Evolutionary conservation across 169 alveolate genomes (phyloP), one percentile per base, ranked within the genome.

Genomic region (Plasmodium yoelii): DNA sequence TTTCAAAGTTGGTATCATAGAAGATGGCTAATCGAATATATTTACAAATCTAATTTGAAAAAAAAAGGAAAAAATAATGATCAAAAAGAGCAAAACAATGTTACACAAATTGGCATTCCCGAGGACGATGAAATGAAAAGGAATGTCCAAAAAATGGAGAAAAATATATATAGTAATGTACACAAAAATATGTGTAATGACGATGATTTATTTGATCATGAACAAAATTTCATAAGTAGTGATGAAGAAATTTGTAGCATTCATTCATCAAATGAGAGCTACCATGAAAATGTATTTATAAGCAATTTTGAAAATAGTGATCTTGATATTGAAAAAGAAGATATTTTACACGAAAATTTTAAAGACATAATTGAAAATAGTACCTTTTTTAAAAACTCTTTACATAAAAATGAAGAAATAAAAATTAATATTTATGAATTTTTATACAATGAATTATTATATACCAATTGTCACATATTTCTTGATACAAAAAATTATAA

Each of bases 1-100:
- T 84, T 84, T 39, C 91, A 84, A 56, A 84, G 91, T 42, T 84
- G 91, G 91, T 84, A 68, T 59, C 91, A 84, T 68, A 71, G 91
- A 47, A 84, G 91, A 61, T 84, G 91, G 91, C 68, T 84, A 5
- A 47, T 84, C 9, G 91, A 84, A 53, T 84, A 84, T 68, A 84
- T 84, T 42, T 84, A 34, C 26, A 67, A 69, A 69, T 2, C 24
- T 46, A 71, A 60, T 49, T n/a, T 13, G 18, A 57, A 53, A 39
- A 47, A 56, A 26, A 19, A 12, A 8, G 9, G 19, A 51, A 51
- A 13, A 13, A 51, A 5, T 3, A 1, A 15, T 15, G 22, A 12
- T 22, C 18, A 3, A 19, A 65, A 53, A 53, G 42, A 61, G 63
- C 10, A 63, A 49, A 22, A 24, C 26, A 18, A 18, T 13, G 55